phyloP scores from a whole-genome alignment of 345 rosid species.

The Citrus sp. region DNA sequence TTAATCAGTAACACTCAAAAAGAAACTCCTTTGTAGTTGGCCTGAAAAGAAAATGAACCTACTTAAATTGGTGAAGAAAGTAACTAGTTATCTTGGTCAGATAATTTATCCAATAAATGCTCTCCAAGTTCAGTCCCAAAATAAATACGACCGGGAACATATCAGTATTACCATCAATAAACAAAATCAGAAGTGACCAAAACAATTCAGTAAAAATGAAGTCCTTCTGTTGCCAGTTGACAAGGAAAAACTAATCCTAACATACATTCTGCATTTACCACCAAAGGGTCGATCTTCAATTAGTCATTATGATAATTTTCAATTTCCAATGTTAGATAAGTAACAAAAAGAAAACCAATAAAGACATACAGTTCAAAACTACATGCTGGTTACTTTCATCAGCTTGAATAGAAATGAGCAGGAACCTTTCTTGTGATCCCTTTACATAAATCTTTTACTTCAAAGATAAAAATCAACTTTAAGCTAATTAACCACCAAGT shows the following conservation, averaged over 20 bases:
- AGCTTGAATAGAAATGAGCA: neutral
- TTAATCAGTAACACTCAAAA: neutral
- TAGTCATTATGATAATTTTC: neutral
- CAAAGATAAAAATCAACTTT: neutral
- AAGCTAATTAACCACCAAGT: neutral
- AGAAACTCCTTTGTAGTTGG: slow-evolving; percentile 11
- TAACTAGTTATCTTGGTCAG: neutral
- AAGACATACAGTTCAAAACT: neutral
- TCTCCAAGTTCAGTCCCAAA: neutral
- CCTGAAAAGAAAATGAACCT: slow-evolving; percentile 14
- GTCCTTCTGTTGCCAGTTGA: neutral
- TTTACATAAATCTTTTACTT: neutral
- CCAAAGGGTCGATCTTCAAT: neutral
- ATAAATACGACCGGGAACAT: neutral
- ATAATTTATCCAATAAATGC: neutral
- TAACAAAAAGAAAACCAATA: neutral
- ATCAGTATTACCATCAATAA: neutral
- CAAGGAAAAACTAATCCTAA: neutral
- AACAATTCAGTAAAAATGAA: no score
- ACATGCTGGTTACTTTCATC: neutral
- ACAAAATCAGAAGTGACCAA: neutral
- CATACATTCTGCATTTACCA: neutral
- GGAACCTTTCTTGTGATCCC: neutral
- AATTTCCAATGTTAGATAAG: neutral
- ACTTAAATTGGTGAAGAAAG: slow-evolving; percentile 3